Base-by-base conservation (phyloP, 352 stramenopile genomes). In the Aphanomyces stellatus region DNA sequence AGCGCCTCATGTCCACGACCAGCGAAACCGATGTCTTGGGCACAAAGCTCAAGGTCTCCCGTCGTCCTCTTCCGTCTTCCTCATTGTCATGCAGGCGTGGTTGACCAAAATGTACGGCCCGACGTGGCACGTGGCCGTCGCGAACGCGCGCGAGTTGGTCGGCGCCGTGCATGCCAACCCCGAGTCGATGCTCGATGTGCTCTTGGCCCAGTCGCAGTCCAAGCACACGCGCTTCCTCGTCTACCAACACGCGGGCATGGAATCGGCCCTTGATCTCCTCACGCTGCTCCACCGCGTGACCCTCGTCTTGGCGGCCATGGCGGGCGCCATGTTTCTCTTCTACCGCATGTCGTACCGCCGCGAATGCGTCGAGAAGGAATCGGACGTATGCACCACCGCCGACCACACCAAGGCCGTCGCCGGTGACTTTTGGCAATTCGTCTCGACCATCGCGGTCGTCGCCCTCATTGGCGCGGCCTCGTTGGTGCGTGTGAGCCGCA, bases 61-160 rank as follows among this genome's bases (percentile, higher is more conserved):
- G 71, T 51, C 43, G 7, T 35, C 24, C 24, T 4, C 7, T 51
- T n/a, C 37, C 42, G 62, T 49, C 28, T 61, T 1, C 19, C 13
- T 35, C 31, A 37, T 24, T 53, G 24, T n/a, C n/a, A n/a, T 65
- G 42, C 25, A 67, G 37, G 41, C 8, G 22, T 67, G 35, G 62
- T 53, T 92, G 43, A 88, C 76, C n/a, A 77, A 75, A 51, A 33
- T 25, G 8, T 87, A 88, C 66, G 81, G 84, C 37, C 76, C 80
- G 53, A 92, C 80, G 55, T 92, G 84, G 84, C 84, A 92, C 68
- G 72, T 78, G 40, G 61, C 87, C 28, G 80, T 83, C 19, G 79
- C 81, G 24, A 79, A 65, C 0, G 78, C 72, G 17, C 73, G 75
- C 13, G 81, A 90, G 13, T 62, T 92, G 19, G 85, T 78, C 67